Percentiles rank a stretch among this genome's conserved stretches.
Evolutionary conservation across 192 early-diverging fungal genomes (phyloP).

Genomic region (Phycomyces blakesleeanus): DNA sequence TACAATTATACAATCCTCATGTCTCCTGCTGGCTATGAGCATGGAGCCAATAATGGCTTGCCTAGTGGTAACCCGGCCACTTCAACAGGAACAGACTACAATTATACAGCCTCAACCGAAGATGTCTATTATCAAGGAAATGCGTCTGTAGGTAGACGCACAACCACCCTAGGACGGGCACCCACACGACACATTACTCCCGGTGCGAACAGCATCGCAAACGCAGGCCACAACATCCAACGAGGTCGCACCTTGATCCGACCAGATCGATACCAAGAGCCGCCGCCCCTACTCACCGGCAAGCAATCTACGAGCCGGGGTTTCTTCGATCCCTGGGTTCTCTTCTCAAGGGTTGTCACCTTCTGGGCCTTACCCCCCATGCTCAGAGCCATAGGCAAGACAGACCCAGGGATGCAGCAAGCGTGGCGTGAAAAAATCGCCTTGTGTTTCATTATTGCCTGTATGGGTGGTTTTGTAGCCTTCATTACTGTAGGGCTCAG

Average conservation of each 20-base stretch:
- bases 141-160: constrained; percentile 13
- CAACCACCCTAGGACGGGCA: constrained; percentile 32
- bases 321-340: constrained; percentile 57
- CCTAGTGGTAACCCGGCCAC: neutral
- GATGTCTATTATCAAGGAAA: neutral
- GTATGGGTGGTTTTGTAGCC: constrained; percentile 73
- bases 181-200: constrained; percentile 35
- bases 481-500: constrained; percentile 80
- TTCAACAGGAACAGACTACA: neutral
- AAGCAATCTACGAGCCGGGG: constrained; percentile 39
- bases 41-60: neutral
- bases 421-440: constrained; percentile 82
- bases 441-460: constrained; percentile 74
- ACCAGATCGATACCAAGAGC: constrained; percentile 63
- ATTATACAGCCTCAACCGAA: neutral
- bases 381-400: constrained; percentile 51
- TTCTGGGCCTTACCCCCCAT: constrained; percentile 66
- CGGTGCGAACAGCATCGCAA: constrained; percentile 30
- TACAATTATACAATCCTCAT: too few species aligned
- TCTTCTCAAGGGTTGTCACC: constrained; percentile 63
- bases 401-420: constrained; percentile 67
- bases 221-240: constrained; percentile 54
- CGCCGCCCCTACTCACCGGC: constrained; percentile 64
- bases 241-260: constrained; percentile 72
- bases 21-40: neutral